A percentile compares a stretch with the other conserved stretches of the same genome.
These are phyloP conservation scores for Emergomyces orientalis DNA, from an alignment of 2,329 filamentous ascomycete species.

Conservation along the genomic window DNA sequence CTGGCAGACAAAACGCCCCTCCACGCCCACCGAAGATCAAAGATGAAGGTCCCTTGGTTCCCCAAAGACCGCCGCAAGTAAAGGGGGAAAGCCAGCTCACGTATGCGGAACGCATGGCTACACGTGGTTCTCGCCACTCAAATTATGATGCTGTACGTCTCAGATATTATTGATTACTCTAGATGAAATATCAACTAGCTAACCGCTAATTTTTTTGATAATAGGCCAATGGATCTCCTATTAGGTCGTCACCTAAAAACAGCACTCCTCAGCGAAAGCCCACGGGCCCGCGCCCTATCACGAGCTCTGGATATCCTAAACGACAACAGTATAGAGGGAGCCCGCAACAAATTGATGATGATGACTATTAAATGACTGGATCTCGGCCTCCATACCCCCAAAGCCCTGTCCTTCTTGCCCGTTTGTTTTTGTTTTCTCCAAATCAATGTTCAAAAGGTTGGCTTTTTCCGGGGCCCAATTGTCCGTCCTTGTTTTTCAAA, in stretches of 20 bases:
- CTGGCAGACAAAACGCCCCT: constrained; percentile 30
- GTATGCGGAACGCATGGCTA: constrained; percentile 35
- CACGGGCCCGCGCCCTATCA: constrained; percentile 40
- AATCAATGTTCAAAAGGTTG: not conserved
- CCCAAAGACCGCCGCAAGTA: constrained; percentile 39
- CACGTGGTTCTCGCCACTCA: constrained; percentile 23
- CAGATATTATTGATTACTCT: not conserved
- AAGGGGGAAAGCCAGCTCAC: constrained; percentile 28
- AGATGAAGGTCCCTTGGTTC: constrained; percentile 52
- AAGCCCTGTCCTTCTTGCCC: not conserved
- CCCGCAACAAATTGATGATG: constrained; percentile 29
- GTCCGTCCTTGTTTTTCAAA: not conserved
- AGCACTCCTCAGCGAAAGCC: constrained; percentile 36
- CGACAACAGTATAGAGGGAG: constrained; percentile 26
- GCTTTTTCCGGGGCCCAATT: not conserved
- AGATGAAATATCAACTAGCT: not conserved
- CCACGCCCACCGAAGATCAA: constrained; percentile 46
- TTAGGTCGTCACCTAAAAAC: constrained; percentile 25
- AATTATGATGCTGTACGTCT: constrained; percentile 22
- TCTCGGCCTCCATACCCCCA: not conserved
- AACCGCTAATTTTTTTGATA: not conserved
- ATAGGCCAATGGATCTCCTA: constrained; percentile 18
- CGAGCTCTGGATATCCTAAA: constrained; percentile 23
- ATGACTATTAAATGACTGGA: constrained; percentile 23
- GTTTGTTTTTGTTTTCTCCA: not conserved